These are phyloP conservation scores for Colletotrichum tabaci DNA, from an alignment of 2,329 filamentous ascomycete species.

Conservation along the genomic window DNA sequence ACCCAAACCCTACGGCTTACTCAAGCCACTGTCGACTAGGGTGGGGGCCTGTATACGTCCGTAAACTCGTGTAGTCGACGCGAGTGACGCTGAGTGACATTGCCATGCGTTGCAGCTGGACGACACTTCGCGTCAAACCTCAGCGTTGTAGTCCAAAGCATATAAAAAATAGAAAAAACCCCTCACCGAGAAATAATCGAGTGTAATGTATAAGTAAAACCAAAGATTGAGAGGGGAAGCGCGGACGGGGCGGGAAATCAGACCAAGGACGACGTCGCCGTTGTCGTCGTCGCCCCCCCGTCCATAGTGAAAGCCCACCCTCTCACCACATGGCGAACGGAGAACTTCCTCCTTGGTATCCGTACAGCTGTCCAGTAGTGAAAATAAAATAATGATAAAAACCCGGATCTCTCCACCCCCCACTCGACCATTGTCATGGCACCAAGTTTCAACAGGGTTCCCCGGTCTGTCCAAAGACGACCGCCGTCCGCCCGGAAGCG, in stretches of 20 bases:
- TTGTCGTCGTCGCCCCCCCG: neutral
- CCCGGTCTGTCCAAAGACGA: slow-evolving; percentile 5
- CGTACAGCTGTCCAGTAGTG: neutral
- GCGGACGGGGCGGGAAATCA: neutral
- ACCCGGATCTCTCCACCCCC: slow-evolving; percentile 31
- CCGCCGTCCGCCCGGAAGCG: neutral
- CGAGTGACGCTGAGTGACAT: slow-evolving; percentile 2
- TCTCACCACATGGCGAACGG: slow-evolving; percentile 13
- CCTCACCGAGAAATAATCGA: too few relatives aligned
- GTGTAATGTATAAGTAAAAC: neutral
- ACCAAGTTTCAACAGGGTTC: slow-evolving; percentile 32
- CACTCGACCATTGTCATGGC: slow-evolving; percentile 26
- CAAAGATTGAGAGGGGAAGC: neutral
- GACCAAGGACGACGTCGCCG: neutral
- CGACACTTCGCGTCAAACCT: neutral
- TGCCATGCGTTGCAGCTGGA: neutral
- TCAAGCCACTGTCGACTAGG: neutral
- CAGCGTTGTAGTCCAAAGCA: too few relatives aligned
- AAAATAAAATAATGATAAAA: neutral
- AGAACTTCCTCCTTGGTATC: neutral
- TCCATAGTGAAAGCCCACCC: neutral
- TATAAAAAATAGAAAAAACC: too few relatives aligned
- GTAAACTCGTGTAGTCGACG: neutral
- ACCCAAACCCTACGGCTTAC: slow-evolving; percentile 8
- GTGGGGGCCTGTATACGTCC: neutral